Conservation (phyloP, 805 yeast genomes). For the Nakazawaea ernobii region DNA sequence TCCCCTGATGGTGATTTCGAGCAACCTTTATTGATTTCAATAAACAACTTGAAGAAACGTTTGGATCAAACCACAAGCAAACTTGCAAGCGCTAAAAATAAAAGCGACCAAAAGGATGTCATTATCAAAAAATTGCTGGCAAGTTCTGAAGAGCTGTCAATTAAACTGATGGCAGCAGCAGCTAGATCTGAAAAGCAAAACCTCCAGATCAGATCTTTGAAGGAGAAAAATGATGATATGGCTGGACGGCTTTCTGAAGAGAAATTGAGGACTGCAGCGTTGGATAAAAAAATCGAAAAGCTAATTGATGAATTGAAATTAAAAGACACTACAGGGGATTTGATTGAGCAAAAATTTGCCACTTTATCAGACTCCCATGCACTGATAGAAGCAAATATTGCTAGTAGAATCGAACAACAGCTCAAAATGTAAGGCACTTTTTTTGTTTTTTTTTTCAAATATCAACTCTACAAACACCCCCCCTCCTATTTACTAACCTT, state of each 20-base stretch:
- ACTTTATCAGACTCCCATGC: neutral
- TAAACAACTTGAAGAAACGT: slow-evolving; percentile 4
- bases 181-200: neutral
- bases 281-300: slow-evolving; percentile 18
- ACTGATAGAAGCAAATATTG: too few species aligned
- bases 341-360: neutral
- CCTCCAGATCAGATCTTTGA: slow-evolving; percentile 25
- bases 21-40: slow-evolving; percentile 4
- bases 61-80: neutral
- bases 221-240: slow-evolving; percentile 33
- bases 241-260: slow-evolving; percentile 44
- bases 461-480: too few species aligned
- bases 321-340: slow-evolving; percentile 1
- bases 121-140: slow-evolving; percentile 5
- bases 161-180: neutral
- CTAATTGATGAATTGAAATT: slow-evolving; percentile 11
- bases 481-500: too few species aligned
- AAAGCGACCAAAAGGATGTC: slow-evolving; percentile 10
- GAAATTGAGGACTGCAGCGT: slow-evolving; percentile 28
- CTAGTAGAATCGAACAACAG: slow-evolving; percentile 24
- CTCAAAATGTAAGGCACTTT: slow-evolving; percentile 26
- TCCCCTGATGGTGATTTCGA: slow-evolving; percentile 2
- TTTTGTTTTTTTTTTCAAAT: too few species aligned
- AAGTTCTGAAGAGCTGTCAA: neutral
- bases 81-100: slow-evolving; percentile 1